Conservation (phyloP, 768 basidiomycete genomes). For the Boletus reticuloceps region DNA sequence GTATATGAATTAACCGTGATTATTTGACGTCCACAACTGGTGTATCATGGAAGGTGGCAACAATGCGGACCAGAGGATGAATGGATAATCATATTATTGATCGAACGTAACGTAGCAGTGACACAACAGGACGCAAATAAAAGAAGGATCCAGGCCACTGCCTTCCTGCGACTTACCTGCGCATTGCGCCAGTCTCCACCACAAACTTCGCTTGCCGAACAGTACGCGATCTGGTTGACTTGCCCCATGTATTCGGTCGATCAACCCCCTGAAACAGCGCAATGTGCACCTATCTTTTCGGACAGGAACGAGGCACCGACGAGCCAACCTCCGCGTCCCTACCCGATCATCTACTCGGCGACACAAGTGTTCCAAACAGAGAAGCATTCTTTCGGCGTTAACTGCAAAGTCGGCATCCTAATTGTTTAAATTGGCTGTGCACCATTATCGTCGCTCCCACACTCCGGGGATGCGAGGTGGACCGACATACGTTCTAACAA, state of each 20-base stretch:
- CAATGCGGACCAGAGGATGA: constrained; percentile 4
- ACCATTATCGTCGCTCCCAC: not conserved
- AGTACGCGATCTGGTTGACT: constrained; percentile 7
- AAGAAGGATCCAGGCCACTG: not conserved
- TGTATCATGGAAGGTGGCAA: constrained; percentile 12
- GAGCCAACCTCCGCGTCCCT: constrained; percentile 10
- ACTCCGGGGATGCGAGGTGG: no score
- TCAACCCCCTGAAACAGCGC: not conserved
- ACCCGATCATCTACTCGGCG: constrained; percentile 21
- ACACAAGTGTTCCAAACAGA: constrained; percentile 24
- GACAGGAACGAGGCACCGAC: constrained; percentile 6
- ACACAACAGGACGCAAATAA: not conserved
- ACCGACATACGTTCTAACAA: constrained; percentile 6
- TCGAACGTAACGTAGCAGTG: constrained; percentile 1
- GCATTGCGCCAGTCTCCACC: constrained; percentile 1
- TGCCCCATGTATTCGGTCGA: not conserved
- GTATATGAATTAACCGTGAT: constrained; percentile 32
- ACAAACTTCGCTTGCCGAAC: not conserved
- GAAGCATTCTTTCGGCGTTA: constrained; percentile 21
- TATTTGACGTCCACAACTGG: constrained; percentile 24
- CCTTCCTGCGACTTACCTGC: constrained; percentile 12
- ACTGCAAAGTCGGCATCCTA: constrained; percentile 29
- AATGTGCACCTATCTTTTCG: not conserved
- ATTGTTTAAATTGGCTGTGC: constrained; percentile 10
- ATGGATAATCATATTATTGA: constrained; percentile 1